phyloP scores from a whole-genome alignment of 495 filamentous ascomycete species.

The Podospora anserina region DNA sequence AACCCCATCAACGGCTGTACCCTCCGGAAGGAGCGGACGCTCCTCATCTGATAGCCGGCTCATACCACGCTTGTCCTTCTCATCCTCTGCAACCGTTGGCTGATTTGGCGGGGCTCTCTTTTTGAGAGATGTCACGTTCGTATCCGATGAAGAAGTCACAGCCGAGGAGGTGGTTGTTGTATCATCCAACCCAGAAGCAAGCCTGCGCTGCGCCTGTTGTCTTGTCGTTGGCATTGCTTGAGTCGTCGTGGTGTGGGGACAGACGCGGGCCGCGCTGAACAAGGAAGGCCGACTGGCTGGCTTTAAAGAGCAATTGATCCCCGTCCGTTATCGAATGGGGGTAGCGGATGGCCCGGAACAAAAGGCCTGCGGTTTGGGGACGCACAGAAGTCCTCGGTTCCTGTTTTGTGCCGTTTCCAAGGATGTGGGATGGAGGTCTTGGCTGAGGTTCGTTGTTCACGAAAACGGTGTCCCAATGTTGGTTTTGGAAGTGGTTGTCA shows the following conservation, averaged over 20 bases:
- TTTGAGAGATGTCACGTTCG: not conserved
- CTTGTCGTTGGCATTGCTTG: slow-evolving; percentile 7
- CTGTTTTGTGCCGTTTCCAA: not conserved
- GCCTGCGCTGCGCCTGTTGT: not conserved
- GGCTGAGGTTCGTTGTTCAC: not conserved
- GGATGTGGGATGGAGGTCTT: not conserved
- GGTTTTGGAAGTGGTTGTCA: not conserved
- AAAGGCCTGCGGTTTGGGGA: not conserved
- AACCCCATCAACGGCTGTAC: not conserved
- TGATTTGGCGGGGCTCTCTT: not conserved
- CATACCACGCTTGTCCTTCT: slow-evolving; percentile 13
- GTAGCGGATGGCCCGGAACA: not conserved
- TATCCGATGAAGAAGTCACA: not conserved
- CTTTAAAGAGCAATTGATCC: not conserved
- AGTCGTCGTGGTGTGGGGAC: not conserved
- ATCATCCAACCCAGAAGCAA: not conserved
- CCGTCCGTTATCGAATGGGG: not conserved
- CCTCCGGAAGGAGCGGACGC: slow-evolving; percentile 17
- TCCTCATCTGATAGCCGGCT: slow-evolving; percentile 20
- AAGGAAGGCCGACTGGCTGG: not conserved
- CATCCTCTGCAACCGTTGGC: not conserved
- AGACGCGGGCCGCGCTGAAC: not conserved
- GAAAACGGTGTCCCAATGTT: not conserved
- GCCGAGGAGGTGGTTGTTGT: not conserved
- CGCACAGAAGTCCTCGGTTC: not conserved